phyloP scores from a whole-genome alignment of 129 eudicot genomes.

The Saussurea involucrata region DNA sequence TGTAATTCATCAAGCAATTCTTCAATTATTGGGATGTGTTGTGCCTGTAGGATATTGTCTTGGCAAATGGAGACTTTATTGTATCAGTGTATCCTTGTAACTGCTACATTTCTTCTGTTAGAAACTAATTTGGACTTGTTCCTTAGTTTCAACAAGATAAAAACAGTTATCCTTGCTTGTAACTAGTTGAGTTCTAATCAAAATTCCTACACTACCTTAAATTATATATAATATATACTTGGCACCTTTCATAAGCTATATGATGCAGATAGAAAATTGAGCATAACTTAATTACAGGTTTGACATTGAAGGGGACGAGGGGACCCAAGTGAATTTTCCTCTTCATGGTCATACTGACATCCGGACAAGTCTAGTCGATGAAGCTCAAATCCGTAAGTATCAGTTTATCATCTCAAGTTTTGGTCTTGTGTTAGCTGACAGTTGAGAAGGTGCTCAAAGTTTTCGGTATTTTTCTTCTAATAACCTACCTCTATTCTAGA shows the following conservation, averaged over 20 bases:
- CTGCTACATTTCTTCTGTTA: neutral
- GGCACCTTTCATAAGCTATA: neutral
- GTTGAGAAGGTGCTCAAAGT: neutral
- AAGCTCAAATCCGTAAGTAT: conserved; percentile 47
- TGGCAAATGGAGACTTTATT: neutral
- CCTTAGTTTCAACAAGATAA: neutral
- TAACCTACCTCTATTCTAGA: neutral
- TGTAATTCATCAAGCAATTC: too few relatives aligned
- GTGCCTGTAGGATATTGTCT: neutral
- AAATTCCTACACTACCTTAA: neutral
- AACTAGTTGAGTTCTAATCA: too few relatives aligned
- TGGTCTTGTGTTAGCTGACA: conserved; percentile 3
- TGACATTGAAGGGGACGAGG: conserved; percentile 82
- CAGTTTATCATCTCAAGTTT: conserved; percentile 5
- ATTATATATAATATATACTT: neutral
- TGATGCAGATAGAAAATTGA: neutral
- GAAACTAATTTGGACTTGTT: neutral
- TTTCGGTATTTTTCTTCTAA: neutral
- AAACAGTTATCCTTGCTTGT: neutral
- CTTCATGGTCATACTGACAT: conserved; percentile 43
- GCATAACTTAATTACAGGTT: conserved; percentile 49
- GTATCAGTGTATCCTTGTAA: conserved; percentile 1
- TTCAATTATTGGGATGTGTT: conserved; percentile 6
- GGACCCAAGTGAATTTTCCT: conserved; percentile 39
- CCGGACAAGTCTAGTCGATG: conserved; percentile 42